Conservation (phyloP, 139 green algal species). For the Coelastrella sp. region DNA sequence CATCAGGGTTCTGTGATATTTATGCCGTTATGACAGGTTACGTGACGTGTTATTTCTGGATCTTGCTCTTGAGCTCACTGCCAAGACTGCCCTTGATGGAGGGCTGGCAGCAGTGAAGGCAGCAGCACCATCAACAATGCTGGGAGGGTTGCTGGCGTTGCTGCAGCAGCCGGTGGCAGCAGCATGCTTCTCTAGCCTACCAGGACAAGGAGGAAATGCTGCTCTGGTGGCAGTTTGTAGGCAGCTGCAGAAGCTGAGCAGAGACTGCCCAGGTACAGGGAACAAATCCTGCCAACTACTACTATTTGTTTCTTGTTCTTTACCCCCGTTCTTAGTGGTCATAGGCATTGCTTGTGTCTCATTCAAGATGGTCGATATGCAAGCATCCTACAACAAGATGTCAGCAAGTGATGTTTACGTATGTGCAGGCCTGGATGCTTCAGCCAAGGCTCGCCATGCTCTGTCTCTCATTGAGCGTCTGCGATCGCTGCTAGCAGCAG, state of each 20-base stretch:
- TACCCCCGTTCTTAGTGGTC: too few relatives aligned
- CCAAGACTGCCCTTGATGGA: slow-evolving; percentile 60
- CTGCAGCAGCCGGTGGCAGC: slow-evolving; percentile 11
- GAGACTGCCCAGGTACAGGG: slow-evolving; percentile 8
- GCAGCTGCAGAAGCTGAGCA: slow-evolving; percentile 43
- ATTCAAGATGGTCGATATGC: too few relatives aligned
- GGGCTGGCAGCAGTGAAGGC: slow-evolving; percentile 29
- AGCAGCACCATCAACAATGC: slow-evolving; percentile 38
- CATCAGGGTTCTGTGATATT: neutral
- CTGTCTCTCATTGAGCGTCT: slow-evolving; percentile 79
- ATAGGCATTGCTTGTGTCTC: too few relatives aligned
- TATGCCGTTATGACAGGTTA: slow-evolving; percentile 50
- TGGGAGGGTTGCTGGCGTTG: slow-evolving; percentile 36
- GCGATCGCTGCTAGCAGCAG: slow-evolving; percentile 63
- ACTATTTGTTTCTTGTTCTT: too few relatives aligned
- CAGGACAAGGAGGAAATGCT: slow-evolving; percentile 19
- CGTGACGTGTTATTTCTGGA: slow-evolving; percentile 79
- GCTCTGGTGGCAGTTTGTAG: neutral
- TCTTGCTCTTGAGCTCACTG: slow-evolving; percentile 67
- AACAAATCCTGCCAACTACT: too few relatives aligned
- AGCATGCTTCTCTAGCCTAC: slow-evolving; percentile 11
- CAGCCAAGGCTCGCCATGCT: slow-evolving; percentile 51
- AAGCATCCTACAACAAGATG: too few relatives aligned
- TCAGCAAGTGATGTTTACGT: too few relatives aligned
- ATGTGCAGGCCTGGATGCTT: slow-evolving; percentile 23